Conservation (phyloP, 495 filamentous ascomycete species). For the Podospora conica region DNA sequence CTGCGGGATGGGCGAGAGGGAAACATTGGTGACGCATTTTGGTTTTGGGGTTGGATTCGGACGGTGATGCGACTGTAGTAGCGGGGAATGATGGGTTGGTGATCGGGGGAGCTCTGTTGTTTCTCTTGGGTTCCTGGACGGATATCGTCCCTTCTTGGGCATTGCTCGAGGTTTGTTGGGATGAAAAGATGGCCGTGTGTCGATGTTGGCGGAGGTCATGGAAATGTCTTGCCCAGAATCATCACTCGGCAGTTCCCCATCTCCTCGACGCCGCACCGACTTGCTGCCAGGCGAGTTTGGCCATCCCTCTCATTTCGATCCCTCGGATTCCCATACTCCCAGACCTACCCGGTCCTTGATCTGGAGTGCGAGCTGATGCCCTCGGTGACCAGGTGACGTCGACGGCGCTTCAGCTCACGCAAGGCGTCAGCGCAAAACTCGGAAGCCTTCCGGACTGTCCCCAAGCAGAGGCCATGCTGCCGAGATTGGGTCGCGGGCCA, state of each 20-base stretch:
- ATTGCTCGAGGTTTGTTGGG: no score
- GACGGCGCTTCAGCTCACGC: neutral
- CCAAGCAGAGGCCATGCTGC: neutral
- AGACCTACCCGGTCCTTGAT: constrained; percentile 12
- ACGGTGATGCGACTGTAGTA: neutral
- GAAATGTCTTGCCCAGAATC: neutral
- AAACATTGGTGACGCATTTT: neutral
- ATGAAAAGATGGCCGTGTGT: neutral
- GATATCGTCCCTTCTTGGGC: neutral
- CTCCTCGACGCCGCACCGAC: neutral
- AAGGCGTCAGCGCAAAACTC: neutral
- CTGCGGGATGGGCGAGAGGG: neutral
- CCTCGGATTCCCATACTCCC: constrained; percentile 17
- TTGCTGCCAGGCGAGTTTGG: neutral
- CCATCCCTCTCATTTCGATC: constrained; percentile 15
- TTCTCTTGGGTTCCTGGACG: neutral
- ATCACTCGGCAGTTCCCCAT: neutral
- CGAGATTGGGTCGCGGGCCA: neutral
- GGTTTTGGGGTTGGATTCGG: neutral
- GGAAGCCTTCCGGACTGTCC: neutral
- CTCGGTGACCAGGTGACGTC: neutral
- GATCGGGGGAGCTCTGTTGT: neutral
- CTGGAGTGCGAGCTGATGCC: neutral
- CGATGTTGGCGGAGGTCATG: neutral
- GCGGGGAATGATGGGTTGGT: neutral